A percentile compares a stretch with the other conserved stretches of the same genome.
phyloP scores from a whole-genome alignment of 495 filamentous ascomycete species.

The Tetracladium setigerum region DNA sequence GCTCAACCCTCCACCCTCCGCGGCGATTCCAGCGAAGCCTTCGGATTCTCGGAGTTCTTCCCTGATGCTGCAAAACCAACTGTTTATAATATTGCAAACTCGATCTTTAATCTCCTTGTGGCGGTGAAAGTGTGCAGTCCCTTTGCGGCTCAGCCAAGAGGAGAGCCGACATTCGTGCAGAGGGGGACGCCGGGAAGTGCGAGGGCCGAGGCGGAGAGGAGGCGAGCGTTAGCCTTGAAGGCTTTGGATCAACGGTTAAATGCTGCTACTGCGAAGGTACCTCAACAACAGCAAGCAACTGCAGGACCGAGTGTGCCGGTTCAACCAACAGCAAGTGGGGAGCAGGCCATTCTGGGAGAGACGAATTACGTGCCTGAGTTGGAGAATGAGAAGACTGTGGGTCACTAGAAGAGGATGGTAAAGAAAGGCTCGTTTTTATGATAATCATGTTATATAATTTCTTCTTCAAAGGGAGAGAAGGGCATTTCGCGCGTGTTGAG shows the following conservation, averaged over 20 bases:
- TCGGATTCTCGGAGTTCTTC: constrained; percentile 92
- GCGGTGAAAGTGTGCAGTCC: constrained; percentile 70
- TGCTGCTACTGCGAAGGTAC: constrained; percentile 53
- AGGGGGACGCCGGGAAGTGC: constrained; percentile 60
- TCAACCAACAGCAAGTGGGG: constrained; percentile 39
- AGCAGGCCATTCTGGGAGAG: constrained; percentile 51
- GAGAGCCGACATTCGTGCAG: constrained; percentile 51
- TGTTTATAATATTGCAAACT: constrained; percentile 62
- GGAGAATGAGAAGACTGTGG: constrained; percentile 33
- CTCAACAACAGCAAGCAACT: constrained; percentile 23
- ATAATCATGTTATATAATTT: not conserved
- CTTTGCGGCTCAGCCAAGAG: constrained; percentile 67
- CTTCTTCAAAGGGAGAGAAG: too few relatives aligned
- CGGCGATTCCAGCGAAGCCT: constrained; percentile 92
- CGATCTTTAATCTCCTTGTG: constrained; percentile 68
- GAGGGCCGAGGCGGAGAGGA: constrained; percentile 85
- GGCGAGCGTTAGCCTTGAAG: constrained; percentile 81
- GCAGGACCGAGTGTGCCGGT: constrained; percentile 39
- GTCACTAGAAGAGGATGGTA: not conserved
- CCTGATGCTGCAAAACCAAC: constrained; percentile 77
- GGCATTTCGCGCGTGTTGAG: too few relatives aligned
- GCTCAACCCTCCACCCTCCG: constrained; percentile 57
- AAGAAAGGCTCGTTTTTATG: not conserved
- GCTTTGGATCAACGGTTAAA: constrained; percentile 88
- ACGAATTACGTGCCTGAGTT: constrained; percentile 62